A percentile compares a stretch with the other conserved stretches of the same genome.
Evolutionary conservation across 805 yeast genomes (phyloP).

Genomic region (Metschnikowia lachancei): DNA sequence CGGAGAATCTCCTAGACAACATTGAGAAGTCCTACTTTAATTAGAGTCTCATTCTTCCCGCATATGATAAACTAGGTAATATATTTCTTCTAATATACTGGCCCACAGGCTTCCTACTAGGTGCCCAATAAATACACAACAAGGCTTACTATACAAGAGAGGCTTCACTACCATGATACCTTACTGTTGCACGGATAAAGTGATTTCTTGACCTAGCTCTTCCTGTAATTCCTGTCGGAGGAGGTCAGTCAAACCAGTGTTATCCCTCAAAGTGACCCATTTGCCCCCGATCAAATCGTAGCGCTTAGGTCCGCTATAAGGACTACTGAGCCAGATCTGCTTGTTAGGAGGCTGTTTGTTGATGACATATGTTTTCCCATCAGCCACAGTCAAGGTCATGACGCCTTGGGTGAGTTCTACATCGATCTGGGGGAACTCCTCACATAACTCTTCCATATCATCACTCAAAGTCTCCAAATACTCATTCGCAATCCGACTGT

Average conservation of each 20-base stretch:
- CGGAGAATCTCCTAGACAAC: too few species aligned
- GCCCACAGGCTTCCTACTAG: neutral
- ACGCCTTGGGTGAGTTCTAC: conserved; percentile 86
- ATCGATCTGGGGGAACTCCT: conserved; percentile 61
- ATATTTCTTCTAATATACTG: neutral
- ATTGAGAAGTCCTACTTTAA: too few species aligned
- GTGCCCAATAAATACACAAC: conserved; percentile 2
- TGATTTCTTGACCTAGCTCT: conserved; percentile 25
- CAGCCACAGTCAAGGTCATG: conserved; percentile 65
- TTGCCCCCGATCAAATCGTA: conserved; percentile 63
- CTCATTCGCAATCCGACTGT: conserved; percentile 61
- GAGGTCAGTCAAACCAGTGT: conserved; percentile 33
- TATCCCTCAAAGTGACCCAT: conserved; percentile 81
- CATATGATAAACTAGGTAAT: too few species aligned
- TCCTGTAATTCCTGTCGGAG: conserved; percentile 32
- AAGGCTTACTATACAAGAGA: neutral
- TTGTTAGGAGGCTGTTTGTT: conserved; percentile 97
- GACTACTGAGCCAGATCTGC: conserved; percentile 95
- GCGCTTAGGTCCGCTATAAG: conserved; percentile 85
- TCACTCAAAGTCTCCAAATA: conserved; percentile 69
- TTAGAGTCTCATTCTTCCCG: too few species aligned
- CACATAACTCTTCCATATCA: conserved; percentile 66
- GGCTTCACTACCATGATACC: neutral
- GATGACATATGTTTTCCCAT: conserved; percentile 81
- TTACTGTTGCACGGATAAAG: conserved; percentile 15